Percentiles rank a stretch among this genome's conserved stretches.
Evolutionary conservation across 352 stramenopile genomes (phyloP).

Genomic region (Pythium vanterpoolii): DNA sequence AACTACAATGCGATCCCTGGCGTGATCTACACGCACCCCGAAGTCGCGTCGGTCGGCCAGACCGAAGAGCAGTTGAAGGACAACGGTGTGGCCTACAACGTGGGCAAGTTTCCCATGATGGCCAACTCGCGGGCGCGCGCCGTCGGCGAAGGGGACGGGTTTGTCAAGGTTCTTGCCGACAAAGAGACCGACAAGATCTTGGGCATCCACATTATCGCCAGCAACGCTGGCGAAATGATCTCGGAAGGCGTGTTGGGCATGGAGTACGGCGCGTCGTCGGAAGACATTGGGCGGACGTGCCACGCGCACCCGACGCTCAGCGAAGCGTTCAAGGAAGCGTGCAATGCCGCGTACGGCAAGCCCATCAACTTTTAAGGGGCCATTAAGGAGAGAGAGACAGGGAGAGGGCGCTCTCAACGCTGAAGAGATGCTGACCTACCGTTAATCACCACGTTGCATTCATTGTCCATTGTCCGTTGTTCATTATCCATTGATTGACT

Average conservation of each 20-base stretch:
- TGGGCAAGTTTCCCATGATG: conserved; percentile 97
- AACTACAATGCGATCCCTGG: conserved; percentile 99
- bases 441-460: no score
- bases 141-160: conserved; percentile 92
- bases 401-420: no score
- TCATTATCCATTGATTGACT: background rate
- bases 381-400: no score
- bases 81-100: conserved; percentile 93
- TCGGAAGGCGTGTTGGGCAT: conserved; percentile 97
- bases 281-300: conserved; percentile 99
- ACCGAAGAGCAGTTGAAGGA: conserved; percentile 98
- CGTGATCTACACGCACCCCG: conserved; percentile 98
- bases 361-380: conserved; percentile 98
- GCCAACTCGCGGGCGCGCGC: conserved; percentile 96
- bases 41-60: conserved; percentile 95
- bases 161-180: conserved; percentile 98
- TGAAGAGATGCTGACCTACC: no score
- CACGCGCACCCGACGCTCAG: conserved; percentile 97
- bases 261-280: conserved; percentile 97
- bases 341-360: conserved; percentile 97
- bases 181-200: conserved; percentile 98
- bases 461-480: background rate
- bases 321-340: conserved; percentile 99
- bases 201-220: conserved; percentile 98
- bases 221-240: conserved; percentile 99